A percentile compares a stretch with the other conserved stretches of the same genome.
Evolutionary conservation across 768 basidiomycete genomes (phyloP).

Genomic region (Leccinum pellstonianum): DNA sequence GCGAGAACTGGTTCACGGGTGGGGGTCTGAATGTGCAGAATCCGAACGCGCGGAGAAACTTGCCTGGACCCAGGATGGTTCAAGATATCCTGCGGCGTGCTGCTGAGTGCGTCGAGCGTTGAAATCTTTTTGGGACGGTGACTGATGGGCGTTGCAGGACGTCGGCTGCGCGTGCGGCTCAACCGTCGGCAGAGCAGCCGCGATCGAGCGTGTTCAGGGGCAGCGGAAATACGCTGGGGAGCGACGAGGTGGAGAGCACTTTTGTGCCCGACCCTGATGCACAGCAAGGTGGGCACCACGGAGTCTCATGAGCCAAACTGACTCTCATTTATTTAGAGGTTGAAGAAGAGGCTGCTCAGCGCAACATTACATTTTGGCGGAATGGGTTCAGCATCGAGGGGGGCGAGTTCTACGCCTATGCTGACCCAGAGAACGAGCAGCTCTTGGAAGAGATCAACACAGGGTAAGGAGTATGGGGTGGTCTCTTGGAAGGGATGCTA

Average conservation of each 20-base stretch:
- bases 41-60: constrained; percentile 51
- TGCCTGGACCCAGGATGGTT: constrained; percentile 60
- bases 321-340: constrained; percentile 11
- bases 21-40: constrained; percentile 92
- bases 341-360: constrained; percentile 58
- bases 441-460: constrained; percentile 74
- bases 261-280: constrained; percentile 74
- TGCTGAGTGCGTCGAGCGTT: constrained; percentile 55
- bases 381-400: constrained; percentile 90
- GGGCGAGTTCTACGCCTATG: constrained; percentile 80
- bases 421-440: constrained; percentile 68
- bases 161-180: constrained; percentile 18
- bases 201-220: constrained; percentile 53
- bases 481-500: background rate
- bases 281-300: constrained; percentile 22
- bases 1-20: constrained; percentile 86
- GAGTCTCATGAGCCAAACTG: background rate
- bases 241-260: constrained; percentile 81
- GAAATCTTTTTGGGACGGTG: background rate
- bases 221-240: constrained; percentile 81
- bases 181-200: constrained; percentile 14
- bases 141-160: constrained; percentile 16
- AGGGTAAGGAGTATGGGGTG: constrained; percentile 49
- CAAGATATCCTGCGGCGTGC: constrained; percentile 78
- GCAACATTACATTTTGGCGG: constrained; percentile 88